Percentiles rank a stretch among this genome's conserved stretches.
phyloP scores from a whole-genome alignment of 2,329 filamentous ascomycete genomes.

The Fusarium decemcellulare region DNA sequence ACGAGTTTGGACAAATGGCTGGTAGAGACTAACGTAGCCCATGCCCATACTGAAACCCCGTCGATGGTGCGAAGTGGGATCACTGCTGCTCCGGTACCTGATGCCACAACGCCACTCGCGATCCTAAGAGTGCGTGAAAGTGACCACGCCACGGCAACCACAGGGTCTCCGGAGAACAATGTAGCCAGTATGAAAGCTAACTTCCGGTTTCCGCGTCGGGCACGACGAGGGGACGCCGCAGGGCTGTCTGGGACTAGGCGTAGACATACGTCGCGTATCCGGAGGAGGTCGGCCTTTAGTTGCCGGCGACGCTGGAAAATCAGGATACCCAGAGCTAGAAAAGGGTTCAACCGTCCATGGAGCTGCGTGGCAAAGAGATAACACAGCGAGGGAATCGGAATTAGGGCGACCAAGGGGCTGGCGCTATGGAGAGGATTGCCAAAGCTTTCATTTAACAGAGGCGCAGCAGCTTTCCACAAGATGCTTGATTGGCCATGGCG shows the following conservation, averaged over 20 bases:
- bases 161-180: not conserved
- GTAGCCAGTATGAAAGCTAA: not conserved
- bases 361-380: not conserved
- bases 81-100: not conserved
- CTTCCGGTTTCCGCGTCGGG: not conserved
- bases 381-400: too few species aligned
- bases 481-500: too few species aligned
- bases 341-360: not conserved
- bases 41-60: not conserved
- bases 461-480: too few species aligned
- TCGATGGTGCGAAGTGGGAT: slow-evolving; percentile 1
- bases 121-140: not conserved
- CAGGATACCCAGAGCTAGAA: not conserved
- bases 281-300: not conserved
- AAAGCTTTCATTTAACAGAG: too few species aligned
- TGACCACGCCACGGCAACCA: not conserved
- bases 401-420: not conserved
- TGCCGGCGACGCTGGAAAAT: not conserved
- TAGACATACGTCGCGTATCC: not conserved
- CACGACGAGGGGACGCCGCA: not conserved
- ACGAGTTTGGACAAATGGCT: not conserved
- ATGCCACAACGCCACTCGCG: not conserved
- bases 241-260: not conserved
- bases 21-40: not conserved
- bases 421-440: too few species aligned